Conservation (phyloP, 495 filamentous ascomycete genomes). For the Hypoxylon fragiforme region DNA sequence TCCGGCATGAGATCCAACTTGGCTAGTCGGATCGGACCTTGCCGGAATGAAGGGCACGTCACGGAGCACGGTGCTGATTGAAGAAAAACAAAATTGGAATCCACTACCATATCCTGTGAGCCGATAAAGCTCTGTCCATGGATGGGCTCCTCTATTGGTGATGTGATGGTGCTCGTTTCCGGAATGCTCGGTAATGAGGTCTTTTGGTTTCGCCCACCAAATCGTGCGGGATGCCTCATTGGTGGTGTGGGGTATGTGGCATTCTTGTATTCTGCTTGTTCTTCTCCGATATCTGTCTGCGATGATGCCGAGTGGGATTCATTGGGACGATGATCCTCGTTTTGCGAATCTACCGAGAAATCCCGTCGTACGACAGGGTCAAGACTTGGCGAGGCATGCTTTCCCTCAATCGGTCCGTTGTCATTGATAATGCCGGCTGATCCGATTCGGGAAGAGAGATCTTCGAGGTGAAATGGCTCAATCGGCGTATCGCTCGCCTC, state of each 20-base stretch:
- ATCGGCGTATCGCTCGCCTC: conserved; percentile 38
- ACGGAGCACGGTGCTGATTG: conserved; percentile 47
- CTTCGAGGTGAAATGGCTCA: conserved; percentile 45
- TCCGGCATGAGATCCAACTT: conserved; percentile 44
- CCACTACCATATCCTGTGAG: conserved; percentile 29
- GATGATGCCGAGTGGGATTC: conserved; percentile 6
- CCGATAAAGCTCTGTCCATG: conserved; percentile 16
- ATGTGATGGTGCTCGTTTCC: conserved; percentile 32
- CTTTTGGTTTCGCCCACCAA: conserved; percentile 25
- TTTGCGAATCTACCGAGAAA: conserved; percentile 13
- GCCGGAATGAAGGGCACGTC: conserved; percentile 47
- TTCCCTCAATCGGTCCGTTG: conserved; percentile 19
- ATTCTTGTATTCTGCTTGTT: conserved; percentile 14
- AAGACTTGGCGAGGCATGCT: conserved; percentile 1
- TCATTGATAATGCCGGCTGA: conserved; percentile 31
- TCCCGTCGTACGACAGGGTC: conserved; percentile 17
- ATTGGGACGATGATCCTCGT: conserved; percentile 9
- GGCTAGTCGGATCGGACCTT: conserved; percentile 52
- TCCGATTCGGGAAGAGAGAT: conserved; percentile 33
- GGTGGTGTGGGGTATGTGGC: conserved; percentile 38
- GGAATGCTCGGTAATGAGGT: conserved; percentile 50
- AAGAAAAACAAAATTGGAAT: conserved; percentile 46
- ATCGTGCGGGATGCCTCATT: conserved; percentile 31
- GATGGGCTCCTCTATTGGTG: conserved; percentile 23
- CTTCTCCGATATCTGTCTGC: conserved; percentile 26